Evolutionary conservation across 768 basidiomycete genomes (phyloP).

Genomic region (Scleroderma bovista): DNA sequence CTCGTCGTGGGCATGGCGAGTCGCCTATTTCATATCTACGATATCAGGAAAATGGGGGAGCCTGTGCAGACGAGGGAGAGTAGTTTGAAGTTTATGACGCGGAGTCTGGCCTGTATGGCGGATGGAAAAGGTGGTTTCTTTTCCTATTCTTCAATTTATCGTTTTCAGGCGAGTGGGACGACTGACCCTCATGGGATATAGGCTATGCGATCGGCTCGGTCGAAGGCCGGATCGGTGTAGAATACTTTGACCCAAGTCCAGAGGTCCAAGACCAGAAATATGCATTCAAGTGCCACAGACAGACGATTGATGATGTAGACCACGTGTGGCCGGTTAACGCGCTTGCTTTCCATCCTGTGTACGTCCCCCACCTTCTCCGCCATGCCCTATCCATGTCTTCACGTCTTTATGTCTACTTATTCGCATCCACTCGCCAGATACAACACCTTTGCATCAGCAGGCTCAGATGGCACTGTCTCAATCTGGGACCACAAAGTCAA

Average conservation of each 20-base stretch:
- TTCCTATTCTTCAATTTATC: not conserved
- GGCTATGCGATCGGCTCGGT: conserved; percentile 93
- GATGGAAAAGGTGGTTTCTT: conserved; percentile 72
- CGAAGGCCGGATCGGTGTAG: conserved; percentile 94
- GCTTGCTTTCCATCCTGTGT: conserved; percentile 90
- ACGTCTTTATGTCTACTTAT: not conserved
- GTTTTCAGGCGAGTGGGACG: too few species aligned
- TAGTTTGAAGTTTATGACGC: conserved; percentile 92
- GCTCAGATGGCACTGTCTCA: conserved; percentile 89
- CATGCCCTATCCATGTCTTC: conserved; percentile 16
- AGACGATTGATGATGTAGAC: conserved; percentile 85
- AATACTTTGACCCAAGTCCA: conserved; percentile 85
- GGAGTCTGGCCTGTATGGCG: conserved; percentile 86
- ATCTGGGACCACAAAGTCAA: conserved; percentile 98
- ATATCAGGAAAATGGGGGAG: conserved; percentile 69
- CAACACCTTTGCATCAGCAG: conserved; percentile 94
- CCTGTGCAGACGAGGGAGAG: conserved; percentile 83
- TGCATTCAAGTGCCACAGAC: conserved; percentile 96
- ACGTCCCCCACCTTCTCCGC: not conserved
- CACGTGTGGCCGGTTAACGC: conserved; percentile 97
- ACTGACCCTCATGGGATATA: conserved; percentile 19
- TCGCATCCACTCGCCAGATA: conserved; percentile 46
- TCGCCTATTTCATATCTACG: conserved; percentile 84
- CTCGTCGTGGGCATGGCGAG: conserved; percentile 94
- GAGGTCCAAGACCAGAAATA: conserved; percentile 69